Evolutionary conservation across 2,329 filamentous ascomycete genomes (phyloP).

Genomic region (Botrytis cinerea): DNA sequence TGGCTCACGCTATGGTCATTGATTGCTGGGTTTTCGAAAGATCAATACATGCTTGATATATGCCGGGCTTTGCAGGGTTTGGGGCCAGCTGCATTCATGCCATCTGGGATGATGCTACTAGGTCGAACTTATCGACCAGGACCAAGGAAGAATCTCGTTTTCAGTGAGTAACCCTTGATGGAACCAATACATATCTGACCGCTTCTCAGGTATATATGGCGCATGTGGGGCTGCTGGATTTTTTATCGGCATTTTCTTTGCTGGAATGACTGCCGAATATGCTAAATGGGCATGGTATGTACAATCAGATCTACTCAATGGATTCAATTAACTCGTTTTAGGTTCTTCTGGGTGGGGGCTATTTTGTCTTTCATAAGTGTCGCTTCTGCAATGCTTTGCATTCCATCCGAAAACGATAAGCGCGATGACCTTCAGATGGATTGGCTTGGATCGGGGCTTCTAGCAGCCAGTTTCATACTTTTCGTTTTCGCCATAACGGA

Average conservation of each 20-base stretch:
- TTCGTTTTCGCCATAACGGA: conserved; percentile 74
- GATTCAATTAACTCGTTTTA: conserved; percentile 1
- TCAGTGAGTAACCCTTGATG: conserved; percentile 36
- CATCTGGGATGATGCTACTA: conserved; percentile 64
- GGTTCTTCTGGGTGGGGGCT: conserved; percentile 61
- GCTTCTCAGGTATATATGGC: conserved; percentile 21
- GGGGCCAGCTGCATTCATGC: conserved; percentile 68
- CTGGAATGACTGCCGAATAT: conserved; percentile 61
- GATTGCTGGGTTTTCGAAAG: conserved; percentile 66
- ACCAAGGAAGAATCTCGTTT: conserved; percentile 64
- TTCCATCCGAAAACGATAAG: conserved; percentile 50
- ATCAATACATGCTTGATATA: conserved; percentile 66
- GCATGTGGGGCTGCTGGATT: conserved; percentile 23
- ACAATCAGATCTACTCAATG: background rate
- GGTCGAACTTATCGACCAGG: conserved; percentile 64
- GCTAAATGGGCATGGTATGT: conserved; percentile 62
- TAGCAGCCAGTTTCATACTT: conserved; percentile 64
- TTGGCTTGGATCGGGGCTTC: conserved; percentile 61
- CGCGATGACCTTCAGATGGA: conserved; percentile 60
- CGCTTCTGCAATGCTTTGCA: conserved; percentile 49
- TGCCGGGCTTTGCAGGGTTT: conserved; percentile 72
- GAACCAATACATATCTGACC: background rate
- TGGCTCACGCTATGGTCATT: conserved; percentile 70
- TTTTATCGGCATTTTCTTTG: conserved; percentile 65
- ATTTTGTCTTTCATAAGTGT: conserved; percentile 51